phyloP scores from a whole-genome alignment of 495 filamentous ascomycete genomes.

The Extremus antarcticus region DNA sequence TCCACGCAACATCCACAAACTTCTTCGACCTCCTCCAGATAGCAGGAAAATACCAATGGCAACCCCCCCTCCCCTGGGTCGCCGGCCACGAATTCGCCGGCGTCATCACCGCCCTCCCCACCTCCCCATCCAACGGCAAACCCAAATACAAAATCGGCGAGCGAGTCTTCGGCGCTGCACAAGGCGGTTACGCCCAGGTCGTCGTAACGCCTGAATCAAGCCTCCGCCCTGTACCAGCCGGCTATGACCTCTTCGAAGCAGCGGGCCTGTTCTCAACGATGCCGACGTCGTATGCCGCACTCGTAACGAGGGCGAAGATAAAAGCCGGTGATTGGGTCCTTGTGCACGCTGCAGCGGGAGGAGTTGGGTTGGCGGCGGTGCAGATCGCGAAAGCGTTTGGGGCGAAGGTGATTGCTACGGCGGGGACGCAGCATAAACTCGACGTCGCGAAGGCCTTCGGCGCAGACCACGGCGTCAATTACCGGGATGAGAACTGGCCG shows the following conservation, averaged over 20 bases:
- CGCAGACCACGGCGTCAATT: slow-evolving; percentile 75
- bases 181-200: slow-evolving; percentile 77
- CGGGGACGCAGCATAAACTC: slow-evolving; percentile 65
- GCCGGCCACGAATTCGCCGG: slow-evolving; percentile 82
- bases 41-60: slow-evolving; percentile 64
- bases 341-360: slow-evolving; percentile 85
- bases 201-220: slow-evolving; percentile 53
- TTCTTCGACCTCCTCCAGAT: slow-evolving; percentile 95
- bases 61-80: slow-evolving; percentile 68
- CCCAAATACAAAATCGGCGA: slow-evolving; percentile 63
- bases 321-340: slow-evolving; percentile 77
- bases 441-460: slow-evolving; percentile 68
- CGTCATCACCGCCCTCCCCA: slow-evolving; percentile 47
- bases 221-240: slow-evolving; percentile 61
- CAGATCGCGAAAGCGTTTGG: slow-evolving; percentile 88
- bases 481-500: slow-evolving; percentile 60
- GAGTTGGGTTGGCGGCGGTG: slow-evolving; percentile 83
- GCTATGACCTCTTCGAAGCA: slow-evolving; percentile 75
- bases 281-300: slow-evolving; percentile 77
- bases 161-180: slow-evolving; percentile 73
- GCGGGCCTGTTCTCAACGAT: slow-evolving; percentile 86
- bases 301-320: slow-evolving; percentile 66
- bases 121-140: slow-evolving; percentile 24
- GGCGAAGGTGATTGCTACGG: slow-evolving; percentile 82
- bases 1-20: slow-evolving; percentile 82